phyloP scores from a whole-genome alignment of 2,329 filamentous ascomycete species.

The Myriosclerotinia scirpicola region DNA sequence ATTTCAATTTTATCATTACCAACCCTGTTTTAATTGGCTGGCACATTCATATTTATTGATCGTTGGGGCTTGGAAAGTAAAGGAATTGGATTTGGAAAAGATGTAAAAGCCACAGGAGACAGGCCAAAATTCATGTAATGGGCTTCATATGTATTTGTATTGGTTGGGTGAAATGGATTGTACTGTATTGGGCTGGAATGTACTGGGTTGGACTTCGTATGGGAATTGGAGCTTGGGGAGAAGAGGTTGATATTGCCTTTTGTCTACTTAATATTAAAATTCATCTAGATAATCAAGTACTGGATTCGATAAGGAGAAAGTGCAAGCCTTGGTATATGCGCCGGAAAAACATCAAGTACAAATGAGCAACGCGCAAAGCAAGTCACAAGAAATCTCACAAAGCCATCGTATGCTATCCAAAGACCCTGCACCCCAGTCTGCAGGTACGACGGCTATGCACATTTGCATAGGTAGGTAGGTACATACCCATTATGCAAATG shows the following conservation, averaged over 20 bases:
- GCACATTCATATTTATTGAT: constrained; percentile 12
- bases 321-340: neutral
- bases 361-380: no score
- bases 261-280: constrained; percentile 5
- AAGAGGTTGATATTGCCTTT: neutral
- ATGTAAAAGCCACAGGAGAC: neutral
- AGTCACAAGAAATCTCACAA: neutral
- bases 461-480: neutral
- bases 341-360: neutral
- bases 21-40: constrained; percentile 4
- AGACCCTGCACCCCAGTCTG: constrained; percentile 6
- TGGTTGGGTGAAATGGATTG: neutral
- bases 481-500: neutral
- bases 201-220: neutral
- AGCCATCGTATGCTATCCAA: neutral
- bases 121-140: neutral
- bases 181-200: constrained; percentile 7
- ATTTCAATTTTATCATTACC: constrained; percentile 2
- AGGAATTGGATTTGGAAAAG: neutral
- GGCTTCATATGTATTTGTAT: constrained; percentile 10
- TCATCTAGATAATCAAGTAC: constrained; percentile 6
- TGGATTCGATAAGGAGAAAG: neutral
- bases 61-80: neutral
- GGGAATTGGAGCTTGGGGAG: constrained; percentile 2
- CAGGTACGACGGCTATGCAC: constrained; percentile 19